These are phyloP conservation scores for Ceratocystis colombiana DNA, from an alignment of 2,329 filamentous ascomycete species.

Conservation along the genomic window DNA sequence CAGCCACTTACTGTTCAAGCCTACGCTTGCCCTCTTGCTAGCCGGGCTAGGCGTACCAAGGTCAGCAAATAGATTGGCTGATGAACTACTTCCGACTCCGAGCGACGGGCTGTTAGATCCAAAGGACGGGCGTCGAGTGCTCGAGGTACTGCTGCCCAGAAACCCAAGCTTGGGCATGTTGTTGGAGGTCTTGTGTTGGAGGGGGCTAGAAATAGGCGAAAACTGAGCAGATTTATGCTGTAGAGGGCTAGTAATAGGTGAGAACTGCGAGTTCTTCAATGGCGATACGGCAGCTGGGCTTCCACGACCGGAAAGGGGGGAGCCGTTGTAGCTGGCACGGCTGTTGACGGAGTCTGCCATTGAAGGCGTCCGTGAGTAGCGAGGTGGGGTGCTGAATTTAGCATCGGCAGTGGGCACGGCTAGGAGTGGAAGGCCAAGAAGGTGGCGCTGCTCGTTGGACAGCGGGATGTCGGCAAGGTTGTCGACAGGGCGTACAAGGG, in stretches of 20 bases:
- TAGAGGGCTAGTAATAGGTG: conserved; percentile 43
- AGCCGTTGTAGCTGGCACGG: conserved; percentile 47
- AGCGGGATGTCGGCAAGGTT: conserved; percentile 80
- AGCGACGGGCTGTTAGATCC: conserved; percentile 47
- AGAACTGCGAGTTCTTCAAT: conserved; percentile 39
- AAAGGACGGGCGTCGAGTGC: conserved; percentile 47
- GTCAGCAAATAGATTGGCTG: conserved; percentile 44
- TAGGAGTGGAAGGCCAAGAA: conserved; percentile 70
- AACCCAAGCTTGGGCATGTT: conserved; percentile 24
- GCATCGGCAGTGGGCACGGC: conserved; percentile 51
- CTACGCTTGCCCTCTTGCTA: conserved; percentile 61
- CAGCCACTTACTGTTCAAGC: conserved; percentile 86
- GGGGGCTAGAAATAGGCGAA: conserved; percentile 38
- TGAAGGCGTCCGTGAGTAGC: conserved; percentile 68
- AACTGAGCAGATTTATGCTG: conserved; percentile 53
- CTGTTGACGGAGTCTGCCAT: conserved; percentile 52
- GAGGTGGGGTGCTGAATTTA: conserved; percentile 69
- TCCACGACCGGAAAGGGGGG: conserved; percentile 48
- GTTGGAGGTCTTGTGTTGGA: conserved; percentile 34
- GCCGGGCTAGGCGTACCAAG: conserved; percentile 61
- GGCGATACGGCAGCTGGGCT: conserved; percentile 36
- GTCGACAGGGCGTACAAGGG: conserved; percentile 61
- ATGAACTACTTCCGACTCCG: conserved; percentile 34
- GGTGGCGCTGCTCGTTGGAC: conserved; percentile 55
- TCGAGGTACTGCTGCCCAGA: conserved; percentile 15